A percentile compares a stretch with the other conserved stretches of the same genome.
Conservation (phyloP, 345 rosid species). For the Mangifera indica region DNA sequence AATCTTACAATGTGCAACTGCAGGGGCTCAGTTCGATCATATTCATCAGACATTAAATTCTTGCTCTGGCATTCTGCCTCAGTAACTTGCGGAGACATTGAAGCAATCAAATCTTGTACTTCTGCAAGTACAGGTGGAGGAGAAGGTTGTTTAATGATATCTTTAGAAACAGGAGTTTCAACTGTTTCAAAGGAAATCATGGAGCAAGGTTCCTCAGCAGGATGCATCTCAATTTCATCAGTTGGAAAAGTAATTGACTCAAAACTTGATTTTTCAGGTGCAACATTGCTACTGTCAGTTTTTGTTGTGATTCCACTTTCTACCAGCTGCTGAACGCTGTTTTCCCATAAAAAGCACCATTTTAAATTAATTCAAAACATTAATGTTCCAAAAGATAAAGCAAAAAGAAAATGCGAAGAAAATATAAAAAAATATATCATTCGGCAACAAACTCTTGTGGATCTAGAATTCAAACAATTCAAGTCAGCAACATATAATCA, state of each 20-base stretch:
- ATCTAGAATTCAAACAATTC: background rate
- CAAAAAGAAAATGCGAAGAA: background rate
- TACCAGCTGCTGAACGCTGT: slow-evolving; percentile 45
- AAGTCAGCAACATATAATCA: background rate
- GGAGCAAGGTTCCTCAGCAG: slow-evolving; percentile 53
- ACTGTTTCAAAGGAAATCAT: slow-evolving; percentile 89
- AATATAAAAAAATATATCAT: background rate
- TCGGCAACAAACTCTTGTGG: background rate
- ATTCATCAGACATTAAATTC: slow-evolving; percentile 49
- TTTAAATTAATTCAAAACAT: slow-evolving; percentile 17
- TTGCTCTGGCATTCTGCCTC: slow-evolving; percentile 48
- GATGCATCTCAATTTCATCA: slow-evolving; percentile 35
- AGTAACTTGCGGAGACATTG: slow-evolving; percentile 45
- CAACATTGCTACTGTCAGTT: slow-evolving; percentile 33
- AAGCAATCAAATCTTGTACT: slow-evolving; percentile 74
- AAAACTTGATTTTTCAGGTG: slow-evolving; percentile 43
- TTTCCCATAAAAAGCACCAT: slow-evolving; percentile 27
- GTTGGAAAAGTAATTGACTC: slow-evolving; percentile 32
- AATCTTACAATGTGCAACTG: slow-evolving; percentile 87
- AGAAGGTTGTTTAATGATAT: slow-evolving; percentile 78
- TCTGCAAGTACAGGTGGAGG: slow-evolving; percentile 94
- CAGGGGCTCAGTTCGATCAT: slow-evolving; percentile 66
- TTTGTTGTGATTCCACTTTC: slow-evolving; percentile 44
- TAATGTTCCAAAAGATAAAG: slow-evolving; percentile 8
- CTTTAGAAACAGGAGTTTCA: slow-evolving; percentile 37